Base-by-base conservation (phyloP, 1,284 basidiomycete genomes). In the Moesziomyces sp. region DNA sequence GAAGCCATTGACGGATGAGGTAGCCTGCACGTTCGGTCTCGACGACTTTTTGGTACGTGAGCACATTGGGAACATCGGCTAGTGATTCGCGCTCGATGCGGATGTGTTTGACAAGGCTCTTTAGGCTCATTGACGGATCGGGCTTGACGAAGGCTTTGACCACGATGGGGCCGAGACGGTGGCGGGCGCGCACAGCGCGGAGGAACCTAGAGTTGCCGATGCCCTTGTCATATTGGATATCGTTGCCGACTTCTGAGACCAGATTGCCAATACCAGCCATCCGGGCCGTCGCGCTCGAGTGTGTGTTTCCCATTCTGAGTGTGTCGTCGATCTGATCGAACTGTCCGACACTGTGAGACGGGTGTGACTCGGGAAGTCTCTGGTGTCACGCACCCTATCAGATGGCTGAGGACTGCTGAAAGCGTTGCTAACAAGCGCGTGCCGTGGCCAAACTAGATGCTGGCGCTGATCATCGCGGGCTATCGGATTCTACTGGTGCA, bases 21-120 rank as follows among this genome's bases (percentile, higher is more conserved):
- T 97, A 99, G 0, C 93, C 97, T 9, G 95, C 96, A 83, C 92
- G 93, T 71, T 98, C 96, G 0, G 95, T 97, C 86, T 99, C 97
- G 16, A 94, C 89, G 65, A 96, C 94, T 0, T 90, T 88, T 76
- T 96, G 93, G 81, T 96, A 97, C 45, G 90, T 91, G 82, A 96
- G 92, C 10, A 96, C 89, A 84, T 97, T 97, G 2, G 91, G 88
- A 38, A 98, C 90, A 81, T 94, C 93, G 6, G 88, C 86, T 8
- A 99, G 87, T 0, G 91, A 88, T 71, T 97, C 94, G 67, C 93
- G 88, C 79, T 97, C 93, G 48, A 82, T 85, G 85, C 91, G 92
- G 65, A 94, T 85, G 52, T 91, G 86, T 56, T 89, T 87, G 51
- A 90, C 87, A 69, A 92, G 90, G 24, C 87, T 88, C 59, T 90